Base-by-base conservation (phyloP, 495 filamentous ascomycete species). In the Trichoderma gamsii region DNA sequence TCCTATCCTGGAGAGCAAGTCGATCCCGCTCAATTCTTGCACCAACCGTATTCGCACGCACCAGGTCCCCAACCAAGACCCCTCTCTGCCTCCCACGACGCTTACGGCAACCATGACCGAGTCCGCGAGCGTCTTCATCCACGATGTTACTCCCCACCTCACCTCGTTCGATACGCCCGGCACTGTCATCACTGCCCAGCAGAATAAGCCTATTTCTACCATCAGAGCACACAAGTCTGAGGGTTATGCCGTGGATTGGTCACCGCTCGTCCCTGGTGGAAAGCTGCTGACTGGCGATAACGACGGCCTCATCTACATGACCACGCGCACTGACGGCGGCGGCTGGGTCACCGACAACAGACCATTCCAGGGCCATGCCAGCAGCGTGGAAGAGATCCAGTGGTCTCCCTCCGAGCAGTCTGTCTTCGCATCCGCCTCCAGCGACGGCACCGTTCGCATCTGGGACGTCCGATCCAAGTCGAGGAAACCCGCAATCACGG, bases 171-270 rank as follows among this genome's bases (percentile, higher is more conserved):
- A 97, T 73, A 89, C 83, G 63, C 94, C 95, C 38, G 93, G 95
- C 44, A 89, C 88, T 18, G 79, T 87, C 63, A 85, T 97, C 68
- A 87, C 89, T 3, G 86, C 92, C 2, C 87, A 90, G 64, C 89
- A 93, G 68, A 93, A 89, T 70, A 95, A 95, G 75, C 91, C 95
- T 32, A 76, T 95, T 27, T 89, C 85, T 63, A 97, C 92, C 15
- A 88, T 98, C 68, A 87, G 89, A 69, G 92, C 94, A 77, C 95
- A 99, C 83, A 93, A 91, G 78, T 80, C 88, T 11, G 95, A 99
- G 80, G 95, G 95, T 61, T 99, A 97, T 74, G 95, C 91, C 0
- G 77, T 99, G 16, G 95, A 97, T 75, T 99, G 95, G 95, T 96
- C 92, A 35, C 89, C 90, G 0, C 79, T 90, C 13, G 82, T 92